These are phyloP conservation scores for Botrytis hyacinthi DNA, from an alignment of 2,329 filamentous ascomycete species.

Conservation along the genomic window DNA sequence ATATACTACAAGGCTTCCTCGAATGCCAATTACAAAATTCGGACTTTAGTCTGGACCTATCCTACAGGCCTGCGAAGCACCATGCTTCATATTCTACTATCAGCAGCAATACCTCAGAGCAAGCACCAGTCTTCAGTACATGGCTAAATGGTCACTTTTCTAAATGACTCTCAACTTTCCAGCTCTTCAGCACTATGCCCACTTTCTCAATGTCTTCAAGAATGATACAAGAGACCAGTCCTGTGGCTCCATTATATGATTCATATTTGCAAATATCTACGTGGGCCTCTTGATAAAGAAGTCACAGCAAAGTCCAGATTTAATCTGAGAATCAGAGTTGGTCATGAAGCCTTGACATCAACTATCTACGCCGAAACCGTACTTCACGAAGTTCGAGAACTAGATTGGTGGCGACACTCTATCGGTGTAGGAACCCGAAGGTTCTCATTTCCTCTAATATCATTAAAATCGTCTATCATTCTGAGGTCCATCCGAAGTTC, in stretches of 20 bases:
- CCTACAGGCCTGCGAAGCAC: not conserved
- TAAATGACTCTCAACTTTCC: not conserved
- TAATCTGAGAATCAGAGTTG: not conserved
- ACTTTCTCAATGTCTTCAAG: not conserved
- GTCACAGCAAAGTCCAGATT: not conserved
- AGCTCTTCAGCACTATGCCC: not conserved
- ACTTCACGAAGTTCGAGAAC: not conserved
- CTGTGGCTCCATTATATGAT: not conserved
- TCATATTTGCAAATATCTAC: not conserved
- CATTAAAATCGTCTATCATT: not conserved
- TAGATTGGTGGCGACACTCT: not conserved
- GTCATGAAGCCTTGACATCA: not conserved
- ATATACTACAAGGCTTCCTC: not conserved
- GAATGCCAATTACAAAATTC: not conserved
- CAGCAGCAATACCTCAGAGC: not conserved
- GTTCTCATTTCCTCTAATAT: not conserved
- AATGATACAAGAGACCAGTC: not conserved
- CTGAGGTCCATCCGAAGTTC: not conserved
- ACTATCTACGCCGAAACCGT: no score
- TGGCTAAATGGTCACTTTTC: not conserved
- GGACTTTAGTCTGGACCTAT: not conserved
- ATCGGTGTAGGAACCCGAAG: not conserved
- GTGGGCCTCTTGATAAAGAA: not conserved
- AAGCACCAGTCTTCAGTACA: no score
- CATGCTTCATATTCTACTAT: not conserved